phyloP scores from a whole-genome alignment of 257 asterid species.

The Jaltomata sinuosa region DNA sequence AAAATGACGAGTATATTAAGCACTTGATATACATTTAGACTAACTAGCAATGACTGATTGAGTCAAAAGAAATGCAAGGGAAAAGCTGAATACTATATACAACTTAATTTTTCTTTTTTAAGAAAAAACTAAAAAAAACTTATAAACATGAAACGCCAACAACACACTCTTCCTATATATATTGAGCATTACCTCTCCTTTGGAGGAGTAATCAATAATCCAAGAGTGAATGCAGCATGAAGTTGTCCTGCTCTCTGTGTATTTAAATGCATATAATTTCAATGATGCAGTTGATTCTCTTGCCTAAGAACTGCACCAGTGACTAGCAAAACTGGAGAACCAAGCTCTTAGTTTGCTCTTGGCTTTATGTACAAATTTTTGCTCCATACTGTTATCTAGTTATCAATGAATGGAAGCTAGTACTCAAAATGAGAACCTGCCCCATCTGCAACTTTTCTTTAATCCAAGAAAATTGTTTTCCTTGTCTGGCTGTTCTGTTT shows the following conservation, averaged over 20 bases:
- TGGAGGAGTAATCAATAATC: background rate
- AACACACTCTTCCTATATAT: background rate
- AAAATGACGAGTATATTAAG: background rate
- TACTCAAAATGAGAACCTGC: background rate
- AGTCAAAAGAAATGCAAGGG: background rate
- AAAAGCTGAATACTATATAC: background rate
- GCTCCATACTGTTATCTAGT: background rate
- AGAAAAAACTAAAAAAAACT: background rate
- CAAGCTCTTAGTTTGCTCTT: background rate
- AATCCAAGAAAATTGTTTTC: conserved; percentile 28
- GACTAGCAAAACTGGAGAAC: background rate
- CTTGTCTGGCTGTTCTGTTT: conserved; percentile 9
- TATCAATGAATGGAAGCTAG: background rate
- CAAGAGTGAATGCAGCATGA: background rate
- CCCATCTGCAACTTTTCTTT: background rate
- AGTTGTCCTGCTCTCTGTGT: background rate
- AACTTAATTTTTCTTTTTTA: background rate
- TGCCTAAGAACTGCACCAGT: background rate
- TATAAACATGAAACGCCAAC: background rate
- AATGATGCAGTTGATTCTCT: background rate
- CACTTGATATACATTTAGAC: background rate
- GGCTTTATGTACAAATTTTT: background rate
- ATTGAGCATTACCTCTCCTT: background rate
- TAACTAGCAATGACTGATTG: background rate
- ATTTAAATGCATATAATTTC: background rate